These are phyloP conservation scores for Cytospora leucostoma DNA, from an alignment of 2,329 filamentous ascomycete genomes.

Conservation along the genomic window DNA sequence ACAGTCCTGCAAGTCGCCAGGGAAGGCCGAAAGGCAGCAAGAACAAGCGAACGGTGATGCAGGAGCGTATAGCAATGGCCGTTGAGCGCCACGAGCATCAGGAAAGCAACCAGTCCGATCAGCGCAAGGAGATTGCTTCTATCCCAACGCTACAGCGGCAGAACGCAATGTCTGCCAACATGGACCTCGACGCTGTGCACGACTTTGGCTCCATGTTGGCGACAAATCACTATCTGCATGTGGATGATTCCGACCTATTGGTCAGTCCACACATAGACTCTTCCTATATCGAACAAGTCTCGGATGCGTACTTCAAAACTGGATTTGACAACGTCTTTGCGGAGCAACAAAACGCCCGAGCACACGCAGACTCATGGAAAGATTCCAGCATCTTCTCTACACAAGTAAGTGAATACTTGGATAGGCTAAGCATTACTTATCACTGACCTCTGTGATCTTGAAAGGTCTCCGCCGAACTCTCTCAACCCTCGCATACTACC, in stretches of 20 bases:
- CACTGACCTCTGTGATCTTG: conserved; percentile 4
- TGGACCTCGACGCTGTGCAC: neutral
- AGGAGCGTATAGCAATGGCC: conserved; percentile 18
- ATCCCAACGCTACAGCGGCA: conserved; percentile 1
- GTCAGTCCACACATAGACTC: neutral
- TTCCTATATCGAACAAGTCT: neutral
- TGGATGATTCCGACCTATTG: conserved; percentile 3
- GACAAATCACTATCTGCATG: neutral
- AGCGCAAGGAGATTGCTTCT: conserved; percentile 1
- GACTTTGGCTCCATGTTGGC: conserved; percentile 7
- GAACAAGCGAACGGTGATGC: conserved; percentile 30
- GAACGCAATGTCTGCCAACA: neutral
- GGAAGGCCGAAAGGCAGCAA: conserved; percentile 33
- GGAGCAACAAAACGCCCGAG: conserved; percentile 4
- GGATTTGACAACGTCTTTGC: neutral
- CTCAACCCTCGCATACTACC: conserved; percentile 1
- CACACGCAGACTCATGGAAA: conserved; percentile 4
- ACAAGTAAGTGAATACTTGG: conserved; percentile 1
- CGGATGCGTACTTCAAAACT: neutral
- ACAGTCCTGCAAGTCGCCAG: conserved; percentile 30
- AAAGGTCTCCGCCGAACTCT: conserved; percentile 10
- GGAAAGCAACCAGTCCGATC: neutral
- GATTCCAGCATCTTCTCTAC: conserved; percentile 3
- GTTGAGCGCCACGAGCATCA: neutral
- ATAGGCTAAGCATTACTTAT: neutral